phyloP scores from a whole-genome alignment of 805 yeast genomes.

The Gaillardinia entomophila region DNA sequence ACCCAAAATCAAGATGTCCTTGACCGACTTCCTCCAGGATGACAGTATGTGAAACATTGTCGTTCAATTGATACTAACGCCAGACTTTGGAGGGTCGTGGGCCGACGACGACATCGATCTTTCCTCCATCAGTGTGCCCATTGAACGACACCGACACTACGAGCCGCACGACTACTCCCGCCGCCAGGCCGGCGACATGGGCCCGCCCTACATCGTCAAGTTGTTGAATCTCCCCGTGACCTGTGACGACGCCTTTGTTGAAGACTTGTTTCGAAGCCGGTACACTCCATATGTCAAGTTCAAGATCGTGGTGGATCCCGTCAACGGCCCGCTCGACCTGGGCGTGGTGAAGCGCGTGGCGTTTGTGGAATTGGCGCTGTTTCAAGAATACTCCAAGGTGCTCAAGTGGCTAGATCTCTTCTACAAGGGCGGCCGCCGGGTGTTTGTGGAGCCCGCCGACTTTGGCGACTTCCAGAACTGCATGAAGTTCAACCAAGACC shows the following conservation, averaged over 20 bases:
- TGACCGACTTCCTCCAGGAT: slow-evolving; percentile 41
- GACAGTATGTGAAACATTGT: slow-evolving; percentile 32
- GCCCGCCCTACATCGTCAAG: slow-evolving; percentile 65
- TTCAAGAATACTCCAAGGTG: slow-evolving; percentile 51
- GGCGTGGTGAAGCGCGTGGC: slow-evolving; percentile 49
- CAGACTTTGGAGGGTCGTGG: slow-evolving; percentile 38
- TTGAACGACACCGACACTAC: slow-evolving; percentile 17
- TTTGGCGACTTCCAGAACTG: slow-evolving; percentile 35
- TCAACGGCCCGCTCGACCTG: slow-evolving; percentile 29
- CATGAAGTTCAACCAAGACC: slow-evolving; percentile 32
- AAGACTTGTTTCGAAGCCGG: slow-evolving; percentile 59
- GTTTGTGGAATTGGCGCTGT: slow-evolving; percentile 51
- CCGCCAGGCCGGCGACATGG: slow-evolving; percentile 11
- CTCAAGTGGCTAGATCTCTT: slow-evolving; percentile 59
- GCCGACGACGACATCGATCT: slow-evolving; percentile 42
- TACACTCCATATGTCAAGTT: slow-evolving; percentile 53
- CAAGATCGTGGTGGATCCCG: slow-evolving; percentile 55
- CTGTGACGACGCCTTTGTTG: slow-evolving; percentile 45
- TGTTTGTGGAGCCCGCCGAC: slow-evolving; percentile 34
- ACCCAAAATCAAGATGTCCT: slow-evolving; percentile 42
- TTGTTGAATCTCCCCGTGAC: slow-evolving; percentile 54
- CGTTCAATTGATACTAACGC: slow-evolving; percentile 10
- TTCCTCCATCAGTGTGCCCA: slow-evolving; percentile 41
- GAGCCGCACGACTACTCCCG: slow-evolving; percentile 4
- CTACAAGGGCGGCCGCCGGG: slow-evolving; percentile 37